phyloP scores from a whole-genome alignment of 2,329 filamentous ascomycete species.

The Albophoma yamanashiensis region DNA sequence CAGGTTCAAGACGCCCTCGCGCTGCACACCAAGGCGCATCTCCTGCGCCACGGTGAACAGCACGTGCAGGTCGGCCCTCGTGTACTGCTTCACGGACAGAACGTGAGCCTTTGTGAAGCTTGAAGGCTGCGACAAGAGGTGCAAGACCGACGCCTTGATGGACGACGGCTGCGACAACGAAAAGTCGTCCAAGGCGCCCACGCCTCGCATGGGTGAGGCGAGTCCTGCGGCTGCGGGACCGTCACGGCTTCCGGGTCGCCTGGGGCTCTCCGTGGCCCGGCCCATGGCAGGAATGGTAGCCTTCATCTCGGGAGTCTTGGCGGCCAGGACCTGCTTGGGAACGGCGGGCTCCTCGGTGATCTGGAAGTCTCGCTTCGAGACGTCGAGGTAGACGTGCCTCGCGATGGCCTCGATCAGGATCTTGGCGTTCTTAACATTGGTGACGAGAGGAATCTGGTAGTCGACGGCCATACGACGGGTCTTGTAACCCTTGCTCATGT shows the following conservation, averaged over 20 bases:
- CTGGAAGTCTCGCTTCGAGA: slow-evolving; percentile 80
- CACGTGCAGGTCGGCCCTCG: slow-evolving; percentile 75
- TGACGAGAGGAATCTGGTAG: slow-evolving; percentile 91
- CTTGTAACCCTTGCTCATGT: slow-evolving; percentile 96
- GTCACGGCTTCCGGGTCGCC: slow-evolving; percentile 18
- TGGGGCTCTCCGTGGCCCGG: slow-evolving; percentile 23
- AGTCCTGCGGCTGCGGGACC: slow-evolving; percentile 8
- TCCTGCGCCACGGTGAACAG: slow-evolving; percentile 96
- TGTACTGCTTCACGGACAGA: slow-evolving; percentile 85
- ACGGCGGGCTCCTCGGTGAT: slow-evolving; percentile 71
- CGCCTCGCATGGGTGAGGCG: slow-evolving; percentile 11
- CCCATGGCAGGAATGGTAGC: slow-evolving; percentile 30
- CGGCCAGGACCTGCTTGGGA: slow-evolving; percentile 51
- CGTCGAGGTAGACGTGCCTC: slow-evolving; percentile 74
- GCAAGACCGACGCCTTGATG: slow-evolving; percentile 52
- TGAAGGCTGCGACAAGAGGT: slow-evolving; percentile 64
- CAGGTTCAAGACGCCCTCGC: slow-evolving; percentile 78
- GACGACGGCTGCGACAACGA: slow-evolving; percentile 36
- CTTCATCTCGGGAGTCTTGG: slow-evolving; percentile 49
- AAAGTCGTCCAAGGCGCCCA: slow-evolving; percentile 30
- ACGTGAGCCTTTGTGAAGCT: slow-evolving; percentile 86
- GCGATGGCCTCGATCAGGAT: slow-evolving; percentile 90
- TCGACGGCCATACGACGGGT: slow-evolving; percentile 97
- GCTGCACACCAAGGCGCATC: slow-evolving; percentile 91
- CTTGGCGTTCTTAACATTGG: slow-evolving; percentile 99